These are phyloP conservation scores for Schwanniomyces sp. DNA, from an alignment of 805 yeast genomes.

Conservation along the genomic window DNA sequence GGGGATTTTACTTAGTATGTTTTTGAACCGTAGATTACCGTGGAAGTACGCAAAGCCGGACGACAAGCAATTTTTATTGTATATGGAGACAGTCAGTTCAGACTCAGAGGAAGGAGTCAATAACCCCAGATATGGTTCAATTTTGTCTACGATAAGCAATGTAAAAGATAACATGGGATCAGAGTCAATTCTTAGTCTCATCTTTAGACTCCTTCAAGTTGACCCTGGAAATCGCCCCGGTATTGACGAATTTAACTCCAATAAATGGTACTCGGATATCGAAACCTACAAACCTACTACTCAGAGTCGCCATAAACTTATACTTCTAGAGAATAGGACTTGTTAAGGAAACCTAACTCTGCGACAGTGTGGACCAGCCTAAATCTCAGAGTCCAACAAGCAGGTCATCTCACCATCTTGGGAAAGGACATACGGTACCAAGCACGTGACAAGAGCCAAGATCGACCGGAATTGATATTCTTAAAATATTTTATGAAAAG, in stretches of 20 bases:
- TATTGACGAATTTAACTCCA: neutral
- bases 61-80: constrained; percentile 21
- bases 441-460: neutral
- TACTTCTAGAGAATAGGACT: neutral
- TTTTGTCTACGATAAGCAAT: neutral
- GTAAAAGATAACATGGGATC: neutral
- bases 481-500: neutral
- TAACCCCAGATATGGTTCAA: neutral
- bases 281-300: neutral
- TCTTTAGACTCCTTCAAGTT: neutral
- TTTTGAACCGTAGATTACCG: constrained; percentile 35
- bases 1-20: constrained; percentile 41
- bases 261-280: neutral
- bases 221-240: neutral
- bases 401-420: neutral
- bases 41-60: constrained; percentile 46
- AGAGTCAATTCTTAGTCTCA: neutral
- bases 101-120: neutral
- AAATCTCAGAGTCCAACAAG: no score
- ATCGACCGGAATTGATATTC: constrained; percentile 2
- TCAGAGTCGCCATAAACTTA: neutral
- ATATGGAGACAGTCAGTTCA: neutral
- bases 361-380: no score
- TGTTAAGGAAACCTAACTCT: no score
- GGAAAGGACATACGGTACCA: neutral